Conservation (phyloP, 257 asterid genomes). For the Solanum dulcamara region DNA sequence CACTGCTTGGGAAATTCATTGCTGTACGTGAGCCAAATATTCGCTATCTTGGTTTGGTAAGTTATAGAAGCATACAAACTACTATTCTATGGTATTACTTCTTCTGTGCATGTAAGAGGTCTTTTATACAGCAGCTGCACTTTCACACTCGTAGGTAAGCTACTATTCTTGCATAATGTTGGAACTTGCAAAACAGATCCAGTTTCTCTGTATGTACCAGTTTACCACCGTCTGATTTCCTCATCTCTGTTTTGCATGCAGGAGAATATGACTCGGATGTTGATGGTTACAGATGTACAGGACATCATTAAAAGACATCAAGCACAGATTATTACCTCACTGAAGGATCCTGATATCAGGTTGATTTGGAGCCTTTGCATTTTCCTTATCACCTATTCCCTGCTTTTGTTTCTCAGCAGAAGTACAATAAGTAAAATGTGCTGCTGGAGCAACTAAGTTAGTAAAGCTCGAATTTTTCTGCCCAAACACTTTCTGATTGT, state of each 20-base stretch:
- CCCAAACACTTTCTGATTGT: not conserved
- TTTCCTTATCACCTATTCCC: not conserved
- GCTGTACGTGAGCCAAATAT: constrained; percentile 97
- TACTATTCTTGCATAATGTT: not conserved
- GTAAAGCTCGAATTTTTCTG: not conserved
- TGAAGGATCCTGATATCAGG: constrained; percentile 99
- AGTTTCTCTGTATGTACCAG: not conserved
- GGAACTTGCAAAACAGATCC: not conserved
- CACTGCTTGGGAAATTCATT: constrained; percentile 89
- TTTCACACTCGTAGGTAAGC: not conserved
- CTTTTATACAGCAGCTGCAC: not conserved
- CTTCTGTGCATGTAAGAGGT: not conserved
- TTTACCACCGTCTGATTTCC: constrained; percentile 5
- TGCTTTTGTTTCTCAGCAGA: not conserved
- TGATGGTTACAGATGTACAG: constrained; percentile 96
- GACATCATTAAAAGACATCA: constrained; percentile 92
- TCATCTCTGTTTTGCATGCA: constrained; percentile 21
- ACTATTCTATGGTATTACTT: not conserved
- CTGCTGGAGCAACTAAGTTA: not conserved
- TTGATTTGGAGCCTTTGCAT: constrained; percentile 12
- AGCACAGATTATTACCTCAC: constrained; percentile 94
- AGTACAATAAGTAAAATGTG: not conserved
- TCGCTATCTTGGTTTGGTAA: constrained; percentile 93
- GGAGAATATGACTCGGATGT: constrained; percentile 98
- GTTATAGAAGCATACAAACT: constrained; percentile 6